Evolutionary conservation across 1,284 basidiomycete species (phyloP).

Genomic region (Thelephora terrestris): DNA sequence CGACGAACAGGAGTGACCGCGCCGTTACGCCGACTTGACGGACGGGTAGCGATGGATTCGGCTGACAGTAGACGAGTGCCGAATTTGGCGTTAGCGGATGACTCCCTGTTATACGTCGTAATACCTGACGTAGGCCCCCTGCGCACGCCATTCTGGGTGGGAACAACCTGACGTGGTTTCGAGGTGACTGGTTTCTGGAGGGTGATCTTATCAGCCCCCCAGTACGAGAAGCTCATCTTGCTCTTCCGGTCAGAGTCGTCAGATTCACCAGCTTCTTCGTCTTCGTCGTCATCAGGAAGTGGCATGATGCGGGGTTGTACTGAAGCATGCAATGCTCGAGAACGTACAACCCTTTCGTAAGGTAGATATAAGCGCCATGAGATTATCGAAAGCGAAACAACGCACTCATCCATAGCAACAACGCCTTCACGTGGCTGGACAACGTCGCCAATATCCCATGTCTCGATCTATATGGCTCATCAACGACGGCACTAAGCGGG

Average conservation of each 20-base stretch:
- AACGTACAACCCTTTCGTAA: constrained; percentile 50
- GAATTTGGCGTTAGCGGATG: constrained; percentile 79
- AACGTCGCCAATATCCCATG: constrained; percentile 76
- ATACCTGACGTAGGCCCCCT: constrained; percentile 36
- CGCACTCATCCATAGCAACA: constrained; percentile 80
- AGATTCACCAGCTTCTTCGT: constrained; percentile 44
- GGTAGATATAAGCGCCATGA: constrained; percentile 3
- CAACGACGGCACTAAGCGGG: neutral
- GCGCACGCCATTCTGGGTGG: constrained; percentile 28
- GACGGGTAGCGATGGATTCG: constrained; percentile 39
- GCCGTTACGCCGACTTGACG: constrained; percentile 52
- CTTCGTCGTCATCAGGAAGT: constrained; percentile 52
- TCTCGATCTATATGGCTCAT: constrained; percentile 55
- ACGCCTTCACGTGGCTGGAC: constrained; percentile 63
- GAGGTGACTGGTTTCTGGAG: constrained; percentile 60
- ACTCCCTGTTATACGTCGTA: constrained; percentile 60
- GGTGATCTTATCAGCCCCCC: constrained; percentile 81
- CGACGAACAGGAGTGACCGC: constrained; percentile 39
- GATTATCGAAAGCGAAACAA: constrained; percentile 10
- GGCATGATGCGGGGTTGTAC: constrained; percentile 57
- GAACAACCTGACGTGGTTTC: constrained; percentile 32
- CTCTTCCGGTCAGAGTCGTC: constrained; percentile 80
- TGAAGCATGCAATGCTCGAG: constrained; percentile 44
- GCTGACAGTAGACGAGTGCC: constrained; percentile 59
- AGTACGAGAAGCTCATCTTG: constrained; percentile 87